Base-by-base conservation (phyloP, 2,329 filamentous ascomycete genomes). In the Onygena corvina region DNA sequence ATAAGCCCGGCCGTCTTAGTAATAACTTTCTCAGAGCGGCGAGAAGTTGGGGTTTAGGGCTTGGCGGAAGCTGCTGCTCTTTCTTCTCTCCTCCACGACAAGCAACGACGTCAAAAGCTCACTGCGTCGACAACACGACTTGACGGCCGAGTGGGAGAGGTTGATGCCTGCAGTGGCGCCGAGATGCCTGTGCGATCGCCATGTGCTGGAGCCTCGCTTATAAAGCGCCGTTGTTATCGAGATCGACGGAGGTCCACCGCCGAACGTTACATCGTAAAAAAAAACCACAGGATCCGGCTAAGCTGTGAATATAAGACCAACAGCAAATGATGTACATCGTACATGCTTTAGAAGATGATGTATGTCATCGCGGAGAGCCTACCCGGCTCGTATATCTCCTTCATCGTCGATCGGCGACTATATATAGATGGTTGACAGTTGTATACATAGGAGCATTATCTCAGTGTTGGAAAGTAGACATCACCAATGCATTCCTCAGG, bases 181-280 rank as follows among this genome's bases (percentile, higher is more conserved):
- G 36, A n/a, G 27, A 42, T 42, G 21, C 36, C 36, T 42, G 36
- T n/a, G 16, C 21, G 36, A 42, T 42, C 36, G 36, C 36, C 36
- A 9, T 42, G 36, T 12, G 36, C 36, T 42, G 36, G 36, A 42
- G 21, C 36, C 36, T 42, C 36, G 36, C 36, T 42, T 42, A 42
- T 25, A 23, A 23, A 42, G 36, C 36, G n/a, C n/a, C n/a, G n/a
- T n/a, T 23, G 36, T 42, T 42, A 42, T 42, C 36, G 36, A 42
- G 36, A 27, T 42, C 36, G 36, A 42, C 36, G 16, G 36, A n/a
- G n/a, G 27, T 42, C 36, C 36, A 42, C 36, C 25, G 36, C 36
- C 23, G 36, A 42, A 42, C 36, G 36, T 42, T 42, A 42, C 36
- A 42, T 42, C 36, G 36, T 42, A 14, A 25, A 21, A n/a, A n/a